Evolutionary conservation across 179 eudicot genomes (phyloP), one percentile per base, ranked within the genome.

Genomic region (Corrigiola litoralis): DNA sequence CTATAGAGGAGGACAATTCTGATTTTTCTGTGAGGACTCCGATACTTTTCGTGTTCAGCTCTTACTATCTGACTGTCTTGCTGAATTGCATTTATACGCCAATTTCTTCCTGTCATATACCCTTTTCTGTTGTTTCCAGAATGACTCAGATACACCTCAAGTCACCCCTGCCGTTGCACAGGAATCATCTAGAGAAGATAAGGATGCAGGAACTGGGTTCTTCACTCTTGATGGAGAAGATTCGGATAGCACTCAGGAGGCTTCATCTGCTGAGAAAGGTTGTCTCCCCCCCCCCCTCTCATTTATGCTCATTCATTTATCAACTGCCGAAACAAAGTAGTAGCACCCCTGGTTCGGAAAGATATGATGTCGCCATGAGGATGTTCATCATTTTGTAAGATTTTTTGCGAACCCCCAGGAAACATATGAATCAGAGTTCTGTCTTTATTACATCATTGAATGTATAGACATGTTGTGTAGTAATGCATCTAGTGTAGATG

Each of bases 1-100:
- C 94, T 46, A 90, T 87, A 60, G 95, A 94, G 38, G 77, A 63
- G 24, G 69, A 68, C 55, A 69, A 55, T 51, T 49, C 67, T 61
- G 73, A 70, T 72, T 72, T 79, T 58, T 65, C 75, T 58, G 61
- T 70, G 49, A 80, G 77, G 62, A 67, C 37, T 18, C 42, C 8
- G 68, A 72, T 38, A 66, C n/a, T 52, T 70, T 69, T 83, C 72
- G 72, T 85, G 80, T 82, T 83, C 74, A 57, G 61, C 33, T 40
- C 17, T 62, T 49, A 56, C 11, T 49, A 58, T 44, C 48, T 34
- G 29, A 60, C 56, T n/a, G 21, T 56, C 64, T 38, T 62, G 16
- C 61, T n/a, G n/a, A n/a, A n/a, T 66, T 67, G 38, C 40, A 63
- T 5, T 12, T 21, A 37, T 24, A 14, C 50, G 27, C 56, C 55